These are phyloP conservation scores for Brassica napus DNA, from an alignment of 345 rosid species.

Conservation along the genomic window DNA sequence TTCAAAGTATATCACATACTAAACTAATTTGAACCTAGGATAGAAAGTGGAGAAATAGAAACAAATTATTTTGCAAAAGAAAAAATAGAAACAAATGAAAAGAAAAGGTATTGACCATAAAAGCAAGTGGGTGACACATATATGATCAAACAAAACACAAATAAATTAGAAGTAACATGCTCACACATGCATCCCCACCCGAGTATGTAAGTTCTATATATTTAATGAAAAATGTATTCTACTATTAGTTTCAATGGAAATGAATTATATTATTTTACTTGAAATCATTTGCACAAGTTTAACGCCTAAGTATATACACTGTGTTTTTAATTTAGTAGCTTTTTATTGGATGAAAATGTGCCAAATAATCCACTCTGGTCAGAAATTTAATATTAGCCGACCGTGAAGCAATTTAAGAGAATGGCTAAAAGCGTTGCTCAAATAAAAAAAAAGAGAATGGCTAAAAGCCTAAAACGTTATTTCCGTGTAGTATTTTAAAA, in stretches of 20 bases:
- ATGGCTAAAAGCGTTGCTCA: background rate
- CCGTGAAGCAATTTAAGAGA: background rate
- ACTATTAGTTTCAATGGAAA: background rate
- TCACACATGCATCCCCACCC: slow-evolving; percentile 38
- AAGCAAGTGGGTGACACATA: slow-evolving; percentile 25
- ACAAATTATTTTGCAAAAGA: background rate
- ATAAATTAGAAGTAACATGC: slow-evolving; percentile 31
- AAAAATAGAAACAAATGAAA: background rate
- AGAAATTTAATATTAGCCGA: background rate
- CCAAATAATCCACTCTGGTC: background rate
- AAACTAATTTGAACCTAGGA: background rate
- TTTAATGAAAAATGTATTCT: background rate
- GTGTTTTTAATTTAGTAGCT: background rate
- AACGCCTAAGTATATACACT: background rate
- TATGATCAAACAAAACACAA: slow-evolving; percentile 9
- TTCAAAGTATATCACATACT: slow-evolving; percentile 2
- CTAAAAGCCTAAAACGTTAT: background rate
- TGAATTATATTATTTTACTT: background rate
- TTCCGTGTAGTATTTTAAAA: background rate
- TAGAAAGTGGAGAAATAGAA: background rate
- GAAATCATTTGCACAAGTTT: background rate
- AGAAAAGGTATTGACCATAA: background rate
- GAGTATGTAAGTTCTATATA: background rate
- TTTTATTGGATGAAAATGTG: background rate
- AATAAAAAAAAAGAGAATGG: background rate